Evolutionary conservation across 257 asterid genomes (phyloP), one percentile per base, ranked within the genome.

Genomic region (Phtheirospermum japonicum): DNA sequence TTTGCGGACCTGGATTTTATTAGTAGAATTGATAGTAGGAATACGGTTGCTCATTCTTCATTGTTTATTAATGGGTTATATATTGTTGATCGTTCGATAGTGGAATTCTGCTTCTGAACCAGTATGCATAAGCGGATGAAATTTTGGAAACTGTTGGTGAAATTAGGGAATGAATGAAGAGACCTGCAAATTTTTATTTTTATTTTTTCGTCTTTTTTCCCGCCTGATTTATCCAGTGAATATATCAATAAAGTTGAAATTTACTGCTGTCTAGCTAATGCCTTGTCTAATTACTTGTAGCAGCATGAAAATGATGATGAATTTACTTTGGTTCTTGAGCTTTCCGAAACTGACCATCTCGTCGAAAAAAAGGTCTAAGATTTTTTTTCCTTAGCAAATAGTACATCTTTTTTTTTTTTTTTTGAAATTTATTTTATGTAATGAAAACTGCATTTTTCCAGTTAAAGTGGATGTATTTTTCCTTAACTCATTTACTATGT

Each of bases 281-380:
- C 40, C 33, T 16, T 71, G 33, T 39, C 7, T 33, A 26, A 42
- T 59, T 36, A 28, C 46, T 75, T 64, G 26, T 70, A 63, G 79
- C 76, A 84, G 95, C 73, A 69, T 49, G 80, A 63, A 75, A 70
- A 46, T 50, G 77, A 65, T 33, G 86, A 68, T 39, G 84, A 68
- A 63, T 57, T 82, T 63, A 62, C 46, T 45, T 32, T 90, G 79
- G 76, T 57, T 77, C 76, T 84, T 50, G 86, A 75, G 82, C 76
- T 90, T 59, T 54, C 83, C 10, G 82, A 84, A 71, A 70, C 71
- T 49, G 98, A 83, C 58, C 82, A 77, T 69, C 78, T 84, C 10
- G 78, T 79, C 51, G 76, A 65, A 54, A 88, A 84, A 79, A 84
- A 79, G 96, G 96, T 86, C 62, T n/a, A 65, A 13, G 14, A 34